Percentiles rank a stretch among this genome's conserved stretches.
Evolutionary conservation across 208 protist genomes (phyloP).

Genomic region (Leishmania major): DNA sequence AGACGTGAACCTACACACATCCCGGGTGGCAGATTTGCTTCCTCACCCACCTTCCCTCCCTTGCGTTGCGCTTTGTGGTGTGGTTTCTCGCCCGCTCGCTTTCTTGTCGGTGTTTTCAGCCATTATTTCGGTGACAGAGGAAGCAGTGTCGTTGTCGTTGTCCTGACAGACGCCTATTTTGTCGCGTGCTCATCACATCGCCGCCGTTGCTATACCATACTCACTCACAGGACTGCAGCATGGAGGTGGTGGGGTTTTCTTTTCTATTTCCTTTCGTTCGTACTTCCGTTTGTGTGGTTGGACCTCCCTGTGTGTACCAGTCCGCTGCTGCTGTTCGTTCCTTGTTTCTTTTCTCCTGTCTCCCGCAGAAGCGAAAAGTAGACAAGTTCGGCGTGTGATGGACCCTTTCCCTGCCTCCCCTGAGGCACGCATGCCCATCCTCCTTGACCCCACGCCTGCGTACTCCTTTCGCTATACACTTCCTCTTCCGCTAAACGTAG

Average conservation of each 20-base stretch:
- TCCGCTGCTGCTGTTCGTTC: neutral
- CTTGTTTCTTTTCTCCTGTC: neutral
- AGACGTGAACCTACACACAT: neutral
- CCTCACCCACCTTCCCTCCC: neutral
- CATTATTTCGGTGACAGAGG: neutral
- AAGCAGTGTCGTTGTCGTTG: neutral
- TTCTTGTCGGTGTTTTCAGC: neutral
- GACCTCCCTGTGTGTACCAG: neutral
- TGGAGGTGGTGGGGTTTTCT: neutral
- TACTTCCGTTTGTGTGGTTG: neutral
- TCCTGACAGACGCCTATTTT: neutral
- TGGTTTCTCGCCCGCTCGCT: neutral
- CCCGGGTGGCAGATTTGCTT: neutral
- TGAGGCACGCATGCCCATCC: neutral
- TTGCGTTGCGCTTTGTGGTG: neutral
- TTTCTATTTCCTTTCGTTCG: conserved; percentile 2
- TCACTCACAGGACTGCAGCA: neutral
- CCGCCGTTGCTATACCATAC: neutral
- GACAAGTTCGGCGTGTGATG: neutral
- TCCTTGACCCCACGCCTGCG: neutral
- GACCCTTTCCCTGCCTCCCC: neutral
- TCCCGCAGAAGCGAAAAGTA: neutral
- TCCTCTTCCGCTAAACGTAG: neutral
- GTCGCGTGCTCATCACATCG: neutral
- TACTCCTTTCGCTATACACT: neutral